phyloP scores from a whole-genome alignment of 2,329 filamentous ascomycete species.

The Beauveria scarabaeidicola region DNA sequence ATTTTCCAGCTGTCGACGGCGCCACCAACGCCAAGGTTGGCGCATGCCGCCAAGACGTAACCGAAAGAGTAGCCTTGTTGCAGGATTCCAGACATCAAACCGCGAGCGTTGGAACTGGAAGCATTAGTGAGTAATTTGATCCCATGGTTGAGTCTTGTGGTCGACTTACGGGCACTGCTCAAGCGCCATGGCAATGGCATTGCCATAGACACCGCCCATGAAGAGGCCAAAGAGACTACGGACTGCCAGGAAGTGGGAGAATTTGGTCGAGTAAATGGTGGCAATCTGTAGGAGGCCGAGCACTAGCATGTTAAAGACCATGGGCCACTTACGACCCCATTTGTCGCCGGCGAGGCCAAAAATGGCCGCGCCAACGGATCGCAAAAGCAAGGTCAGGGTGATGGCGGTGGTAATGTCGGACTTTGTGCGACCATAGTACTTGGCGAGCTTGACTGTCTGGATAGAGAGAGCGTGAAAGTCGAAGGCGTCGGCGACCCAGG shows the following conservation, averaged over 20 bases:
- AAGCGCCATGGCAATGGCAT: conserved; percentile 68
- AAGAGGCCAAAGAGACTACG: conserved; percentile 66
- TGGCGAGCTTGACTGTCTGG: conserved; percentile 61
- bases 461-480: conserved; percentile 77
- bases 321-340: conserved; percentile 76
- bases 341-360: conserved; percentile 74
- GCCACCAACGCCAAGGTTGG: conserved; percentile 64
- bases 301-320: conserved; percentile 72
- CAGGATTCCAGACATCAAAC: conserved; percentile 72
- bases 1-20: conserved; percentile 60
- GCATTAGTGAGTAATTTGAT: conserved; percentile 10
- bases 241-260: conserved; percentile 66
- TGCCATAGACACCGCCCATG: conserved; percentile 76
- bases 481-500: conserved; percentile 77
- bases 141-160: not conserved
- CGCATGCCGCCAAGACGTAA: conserved; percentile 69
- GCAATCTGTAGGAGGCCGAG: conserved; percentile 60
- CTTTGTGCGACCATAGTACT: conserved; percentile 41
- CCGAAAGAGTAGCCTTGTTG: conserved; percentile 78
- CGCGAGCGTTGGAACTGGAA: conserved; percentile 53
- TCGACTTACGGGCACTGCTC: conserved; percentile 59
- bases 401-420: conserved; percentile 68
- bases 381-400: conserved; percentile 64
- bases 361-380: conserved; percentile 64
- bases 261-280: conserved; percentile 68